Percentiles rank a stretch among this genome's conserved stretches.
Evolutionary conservation across 257 asterid genomes (phyloP).

Genomic region (Fraxinus cuspidata): DNA sequence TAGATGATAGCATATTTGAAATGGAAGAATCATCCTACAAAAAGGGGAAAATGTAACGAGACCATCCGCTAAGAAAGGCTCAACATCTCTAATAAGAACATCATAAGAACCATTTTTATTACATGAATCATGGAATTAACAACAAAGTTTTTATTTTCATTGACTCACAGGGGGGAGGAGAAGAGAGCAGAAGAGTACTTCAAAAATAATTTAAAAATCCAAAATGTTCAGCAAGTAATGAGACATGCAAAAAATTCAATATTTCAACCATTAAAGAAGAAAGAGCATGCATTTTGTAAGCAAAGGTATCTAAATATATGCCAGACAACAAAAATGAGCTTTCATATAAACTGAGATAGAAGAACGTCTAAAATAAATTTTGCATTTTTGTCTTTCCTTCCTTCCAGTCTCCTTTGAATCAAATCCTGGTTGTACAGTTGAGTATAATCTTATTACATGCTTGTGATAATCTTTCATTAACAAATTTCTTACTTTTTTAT

Average conservation of each 20-base stretch:
- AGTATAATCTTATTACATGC: conserved; percentile 11
- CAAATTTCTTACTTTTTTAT: background rate
- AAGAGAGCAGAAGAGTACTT: conserved; percentile 13
- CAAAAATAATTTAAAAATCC: background rate
- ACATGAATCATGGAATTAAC: conserved; percentile 4
- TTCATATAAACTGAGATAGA: conserved; percentile 7
- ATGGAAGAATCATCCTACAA: conserved; percentile 39
- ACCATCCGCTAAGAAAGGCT: conserved; percentile 25
- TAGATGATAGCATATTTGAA: conserved; percentile 26
- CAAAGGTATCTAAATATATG: background rate
- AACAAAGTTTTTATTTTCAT: background rate
- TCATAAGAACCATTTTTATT: background rate
- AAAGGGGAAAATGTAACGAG: conserved; percentile 16
- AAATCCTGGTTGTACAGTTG: background rate
- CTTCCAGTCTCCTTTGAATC: background rate
- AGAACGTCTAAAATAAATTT: conserved; percentile 5
- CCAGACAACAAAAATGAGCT: conserved; percentile 3
- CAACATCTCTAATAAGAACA: conserved; percentile 6
- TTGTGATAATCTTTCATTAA: background rate
- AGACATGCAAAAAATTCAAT: conserved; percentile 14
- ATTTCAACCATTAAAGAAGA: background rate
- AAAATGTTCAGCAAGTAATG: background rate
- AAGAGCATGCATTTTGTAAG: conserved; percentile 9
- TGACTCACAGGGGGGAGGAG: background rate
- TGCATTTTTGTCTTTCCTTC: conserved; percentile 8